These are phyloP conservation scores for Tetrahymena malaccensis DNA, from an alignment of 73 alveolate genomes.

Conservation along the genomic window DNA sequence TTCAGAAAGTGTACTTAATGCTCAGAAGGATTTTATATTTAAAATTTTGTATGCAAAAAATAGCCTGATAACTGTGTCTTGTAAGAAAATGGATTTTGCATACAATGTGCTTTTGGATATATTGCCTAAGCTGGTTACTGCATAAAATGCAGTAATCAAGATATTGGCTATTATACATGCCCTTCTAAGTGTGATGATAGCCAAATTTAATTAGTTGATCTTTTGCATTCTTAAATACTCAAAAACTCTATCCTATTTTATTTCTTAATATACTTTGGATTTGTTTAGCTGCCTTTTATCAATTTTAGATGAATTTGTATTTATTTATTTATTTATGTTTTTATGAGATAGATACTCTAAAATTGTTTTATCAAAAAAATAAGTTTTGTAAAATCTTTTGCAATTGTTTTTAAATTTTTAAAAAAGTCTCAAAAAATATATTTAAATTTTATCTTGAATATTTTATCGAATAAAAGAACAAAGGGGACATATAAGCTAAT, in stretches of 20 bases:
- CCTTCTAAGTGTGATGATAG: not conserved
- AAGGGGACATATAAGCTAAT: not conserved
- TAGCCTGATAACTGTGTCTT: not conserved
- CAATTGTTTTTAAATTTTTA: too few relatives aligned
- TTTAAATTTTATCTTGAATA: not conserved
- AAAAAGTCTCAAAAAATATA: too few relatives aligned
- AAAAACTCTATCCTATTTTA: not conserved
- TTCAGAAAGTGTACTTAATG: not conserved
- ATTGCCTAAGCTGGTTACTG: not conserved
- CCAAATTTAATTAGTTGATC: not conserved
- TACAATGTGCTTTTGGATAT: not conserved
- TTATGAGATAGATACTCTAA: too few relatives aligned
- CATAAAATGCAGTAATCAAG: not conserved
- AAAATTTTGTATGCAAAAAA: not conserved
- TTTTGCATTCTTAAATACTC: not conserved
- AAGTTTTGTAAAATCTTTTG: not conserved
- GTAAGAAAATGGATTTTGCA: not conserved
- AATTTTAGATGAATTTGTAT: not conserved
- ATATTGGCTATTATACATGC: not conserved
- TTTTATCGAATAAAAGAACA: not conserved
- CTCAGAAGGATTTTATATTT: not conserved
- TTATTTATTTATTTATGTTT: too few relatives aligned
- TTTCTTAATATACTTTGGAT: not conserved
- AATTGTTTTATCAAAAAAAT: too few relatives aligned
- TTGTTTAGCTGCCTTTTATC: not conserved